Conservation (phyloP, 1,284 basidiomycete genomes). For the Pseudozyma pruni region DNA sequence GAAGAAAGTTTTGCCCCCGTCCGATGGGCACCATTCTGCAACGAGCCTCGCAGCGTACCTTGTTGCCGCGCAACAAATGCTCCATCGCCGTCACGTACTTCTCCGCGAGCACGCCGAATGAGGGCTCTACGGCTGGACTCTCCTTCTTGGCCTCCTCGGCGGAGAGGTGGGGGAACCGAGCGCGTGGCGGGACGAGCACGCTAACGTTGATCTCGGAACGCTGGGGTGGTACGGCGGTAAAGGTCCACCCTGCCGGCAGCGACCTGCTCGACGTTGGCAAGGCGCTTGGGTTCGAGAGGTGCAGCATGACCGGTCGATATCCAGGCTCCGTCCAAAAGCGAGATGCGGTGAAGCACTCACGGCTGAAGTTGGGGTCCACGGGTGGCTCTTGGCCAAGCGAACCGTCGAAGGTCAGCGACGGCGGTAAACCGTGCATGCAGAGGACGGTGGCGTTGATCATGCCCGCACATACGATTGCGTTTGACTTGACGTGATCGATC, state of each 20-base stretch:
- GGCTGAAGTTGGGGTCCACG: constrained; percentile 36
- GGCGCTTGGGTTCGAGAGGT: constrained; percentile 21
- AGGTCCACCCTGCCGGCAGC: constrained; percentile 31
- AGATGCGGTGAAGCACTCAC: constrained; percentile 35
- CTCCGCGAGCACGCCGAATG: constrained; percentile 54
- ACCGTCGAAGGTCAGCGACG: constrained; percentile 32
- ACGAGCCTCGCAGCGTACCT: constrained; percentile 54
- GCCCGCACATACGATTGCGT: constrained; percentile 61
- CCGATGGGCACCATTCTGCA: constrained; percentile 40
- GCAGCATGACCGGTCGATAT: constrained; percentile 55
- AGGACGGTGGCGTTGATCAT: constrained; percentile 56
- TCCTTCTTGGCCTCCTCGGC: constrained; percentile 15
- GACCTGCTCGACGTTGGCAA: constrained; percentile 7
- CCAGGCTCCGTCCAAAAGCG: constrained; percentile 57
- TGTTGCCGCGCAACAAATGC: constrained; percentile 36
- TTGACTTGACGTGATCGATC: constrained; percentile 41
- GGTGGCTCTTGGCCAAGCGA: constrained; percentile 29
- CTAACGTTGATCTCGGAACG: constrained; percentile 51
- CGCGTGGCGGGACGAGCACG: constrained; percentile 35
- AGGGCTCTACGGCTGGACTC: constrained; percentile 1
- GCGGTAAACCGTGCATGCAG: constrained; percentile 59
- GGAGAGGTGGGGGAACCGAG: constrained; percentile 14
- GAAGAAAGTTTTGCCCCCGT: constrained; percentile 70
- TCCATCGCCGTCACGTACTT: constrained; percentile 44
- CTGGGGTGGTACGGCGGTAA: constrained; percentile 6